Conservation (phyloP, 2,329 filamentous ascomycete genomes). For the Venturia carpophila region DNA sequence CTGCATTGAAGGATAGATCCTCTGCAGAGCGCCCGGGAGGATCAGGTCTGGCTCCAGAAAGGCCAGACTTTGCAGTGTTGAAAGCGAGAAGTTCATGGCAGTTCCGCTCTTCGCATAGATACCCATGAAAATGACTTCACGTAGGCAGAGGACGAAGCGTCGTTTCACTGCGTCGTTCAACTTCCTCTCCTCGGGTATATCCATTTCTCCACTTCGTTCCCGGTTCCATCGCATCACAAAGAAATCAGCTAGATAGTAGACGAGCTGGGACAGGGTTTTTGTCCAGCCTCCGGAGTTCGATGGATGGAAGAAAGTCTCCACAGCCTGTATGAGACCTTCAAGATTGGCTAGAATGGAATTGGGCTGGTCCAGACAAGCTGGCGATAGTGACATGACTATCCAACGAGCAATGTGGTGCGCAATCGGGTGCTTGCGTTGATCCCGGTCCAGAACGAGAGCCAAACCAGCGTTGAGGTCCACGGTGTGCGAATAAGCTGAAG, state of each 20-base stretch:
- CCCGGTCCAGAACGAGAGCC: conserved; percentile 80
- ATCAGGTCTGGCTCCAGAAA: conserved; percentile 89
- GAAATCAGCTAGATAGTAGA: conserved; percentile 87
- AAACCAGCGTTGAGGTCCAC: conserved; percentile 79
- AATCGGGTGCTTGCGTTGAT: conserved; percentile 85
- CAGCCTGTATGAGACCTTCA: conserved; percentile 85
- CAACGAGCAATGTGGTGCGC: conserved; percentile 88
- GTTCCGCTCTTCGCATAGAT: conserved; percentile 93
- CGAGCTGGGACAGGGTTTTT: conserved; percentile 77
- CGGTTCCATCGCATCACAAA: conserved; percentile 98
- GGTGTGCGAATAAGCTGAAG: conserved; percentile 74
- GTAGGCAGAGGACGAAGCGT: conserved; percentile 80
- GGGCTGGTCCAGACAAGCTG: conserved; percentile 65
- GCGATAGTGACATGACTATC: conserved; percentile 89
- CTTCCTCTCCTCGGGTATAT: conserved; percentile 69
- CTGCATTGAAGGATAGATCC: conserved; percentile 95
- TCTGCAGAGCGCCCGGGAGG: conserved; percentile 82
- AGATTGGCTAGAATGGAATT: conserved; percentile 77
- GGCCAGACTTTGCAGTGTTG: conserved; percentile 78
- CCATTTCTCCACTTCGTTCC: conserved; percentile 85
- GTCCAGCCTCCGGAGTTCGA: conserved; percentile 94
- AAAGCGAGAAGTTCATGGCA: conserved; percentile 84
- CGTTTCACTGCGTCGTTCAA: conserved; percentile 75
- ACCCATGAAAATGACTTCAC: conserved; percentile 95
- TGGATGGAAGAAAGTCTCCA: conserved; percentile 98